A percentile compares a stretch with the other conserved stretches of the same genome.
Conservation (phyloP, 768 basidiomycete genomes). For the Suillus spraguei region DNA sequence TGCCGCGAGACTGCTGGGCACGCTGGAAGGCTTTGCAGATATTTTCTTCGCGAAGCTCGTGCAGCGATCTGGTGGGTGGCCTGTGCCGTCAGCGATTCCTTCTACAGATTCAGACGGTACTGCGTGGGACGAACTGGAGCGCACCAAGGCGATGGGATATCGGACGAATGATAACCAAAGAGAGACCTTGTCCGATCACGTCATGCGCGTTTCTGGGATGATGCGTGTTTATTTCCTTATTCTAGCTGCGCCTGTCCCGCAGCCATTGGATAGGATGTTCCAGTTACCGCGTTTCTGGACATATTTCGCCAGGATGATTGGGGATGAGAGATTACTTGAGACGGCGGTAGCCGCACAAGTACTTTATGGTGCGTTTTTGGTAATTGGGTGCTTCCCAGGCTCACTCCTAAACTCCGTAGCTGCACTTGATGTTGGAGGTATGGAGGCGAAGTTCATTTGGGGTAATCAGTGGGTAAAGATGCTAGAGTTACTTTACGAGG, state of each 20-base stretch:
- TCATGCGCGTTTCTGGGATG: conserved; percentile 67
- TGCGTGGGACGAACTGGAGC: conserved; percentile 44
- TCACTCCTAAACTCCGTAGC: conserved; percentile 40
- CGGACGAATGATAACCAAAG: conserved; percentile 44
- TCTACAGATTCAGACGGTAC: conserved; percentile 50
- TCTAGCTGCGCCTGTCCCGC: conserved; percentile 40
- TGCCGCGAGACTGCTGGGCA: conserved; percentile 68
- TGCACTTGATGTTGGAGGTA: conserved; percentile 71
- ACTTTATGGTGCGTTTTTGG: conserved; percentile 56
- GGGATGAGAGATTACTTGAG: conserved; percentile 51
- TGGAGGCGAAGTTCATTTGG: conserved; percentile 62
- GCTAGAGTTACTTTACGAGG: conserved; percentile 64
- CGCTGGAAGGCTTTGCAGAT: conserved; percentile 58
- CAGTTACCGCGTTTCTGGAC: conserved; percentile 69
- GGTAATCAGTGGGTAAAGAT: conserved; percentile 82
- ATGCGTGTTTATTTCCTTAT: conserved; percentile 88
- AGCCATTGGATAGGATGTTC: conserved; percentile 55
- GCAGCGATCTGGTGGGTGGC: conserved; percentile 89
- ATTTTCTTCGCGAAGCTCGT: conserved; percentile 85
- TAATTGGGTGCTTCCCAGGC: conserved; percentile 3
- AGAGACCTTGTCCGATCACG: conserved; percentile 65
- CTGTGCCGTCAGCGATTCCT: conserved; percentile 67
- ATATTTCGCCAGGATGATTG: conserved; percentile 68
- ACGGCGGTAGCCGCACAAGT: conserved; percentile 66
- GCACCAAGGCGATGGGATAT: conserved; percentile 59